Evolutionary conservation across 306 rosid genomes (phyloP).

Genomic region (Leucaena leucocephala): DNA sequence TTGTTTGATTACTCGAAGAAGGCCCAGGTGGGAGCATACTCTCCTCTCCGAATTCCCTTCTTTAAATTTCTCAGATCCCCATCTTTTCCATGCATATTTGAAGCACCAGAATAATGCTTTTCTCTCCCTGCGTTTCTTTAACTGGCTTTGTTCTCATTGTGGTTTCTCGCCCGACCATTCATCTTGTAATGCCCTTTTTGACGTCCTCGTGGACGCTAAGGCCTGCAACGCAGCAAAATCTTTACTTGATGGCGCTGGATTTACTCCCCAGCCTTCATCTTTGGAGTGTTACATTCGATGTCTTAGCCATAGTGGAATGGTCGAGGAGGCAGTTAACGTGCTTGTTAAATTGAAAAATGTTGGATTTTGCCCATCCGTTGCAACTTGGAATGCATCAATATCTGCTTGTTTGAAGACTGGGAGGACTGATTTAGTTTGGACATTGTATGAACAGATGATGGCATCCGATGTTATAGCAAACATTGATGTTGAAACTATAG

Average conservation of each 20-base stretch:
- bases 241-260: constrained; percentile 50
- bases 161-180: constrained; percentile 55
- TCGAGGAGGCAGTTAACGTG: constrained; percentile 58
- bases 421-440: constrained; percentile 71
- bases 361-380: constrained; percentile 52
- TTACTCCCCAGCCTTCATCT: constrained; percentile 51
- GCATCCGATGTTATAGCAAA: constrained; percentile 53
- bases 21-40: constrained; percentile 73
- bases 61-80: constrained; percentile 60
- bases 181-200: constrained; percentile 55
- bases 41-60: constrained; percentile 65
- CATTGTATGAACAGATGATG: constrained; percentile 61
- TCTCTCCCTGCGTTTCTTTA: constrained; percentile 73
- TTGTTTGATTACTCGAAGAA: constrained; percentile 57
- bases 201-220: constrained; percentile 60
- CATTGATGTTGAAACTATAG: constrained; percentile 60
- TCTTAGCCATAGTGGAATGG: constrained; percentile 56
- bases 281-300: constrained; percentile 59
- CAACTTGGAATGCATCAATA: constrained; percentile 66
- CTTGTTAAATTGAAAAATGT: constrained; percentile 46
- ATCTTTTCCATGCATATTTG: constrained; percentile 50
- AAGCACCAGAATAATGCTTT: constrained; percentile 60
- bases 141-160: constrained; percentile 59
- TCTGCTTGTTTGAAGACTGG: constrained; percentile 51
- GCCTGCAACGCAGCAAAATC: constrained; percentile 58